These are phyloP conservation scores for Heracleum sosnowskyi DNA, from an alignment of 129 eudicot genomes.

Conservation along the genomic window DNA sequence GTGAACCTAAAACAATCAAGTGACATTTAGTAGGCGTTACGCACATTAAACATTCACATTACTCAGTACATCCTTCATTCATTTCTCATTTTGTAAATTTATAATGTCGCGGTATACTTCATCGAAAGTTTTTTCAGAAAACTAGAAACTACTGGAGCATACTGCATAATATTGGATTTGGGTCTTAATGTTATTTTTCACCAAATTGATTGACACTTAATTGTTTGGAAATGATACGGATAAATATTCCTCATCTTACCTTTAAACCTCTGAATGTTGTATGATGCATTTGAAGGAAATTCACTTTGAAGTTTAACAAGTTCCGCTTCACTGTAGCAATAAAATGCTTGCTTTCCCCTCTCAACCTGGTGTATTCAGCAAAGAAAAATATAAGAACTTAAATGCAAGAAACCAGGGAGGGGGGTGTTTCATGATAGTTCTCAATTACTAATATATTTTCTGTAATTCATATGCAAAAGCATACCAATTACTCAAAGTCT, in stretches of 20 bases:
- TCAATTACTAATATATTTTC: neutral
- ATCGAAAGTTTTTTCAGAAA: neutral
- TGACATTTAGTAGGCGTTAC: neutral
- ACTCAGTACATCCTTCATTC: neutral
- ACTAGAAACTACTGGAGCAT: neutral
- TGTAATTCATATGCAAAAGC: neutral
- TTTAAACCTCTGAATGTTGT: constrained; percentile 93
- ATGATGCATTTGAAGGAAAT: constrained; percentile 84
- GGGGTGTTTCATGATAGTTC: neutral
- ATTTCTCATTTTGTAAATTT: neutral
- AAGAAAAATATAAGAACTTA: constrained; percentile 6
- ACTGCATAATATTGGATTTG: neutral
- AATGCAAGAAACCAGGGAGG: neutral
- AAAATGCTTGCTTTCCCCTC: constrained; percentile 78
- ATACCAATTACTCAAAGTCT: neutral
- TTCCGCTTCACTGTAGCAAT: constrained; percentile 79
- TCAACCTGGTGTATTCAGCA: constrained; percentile 55
- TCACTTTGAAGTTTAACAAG: constrained; percentile 51
- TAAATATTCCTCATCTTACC: constrained; percentile 30
- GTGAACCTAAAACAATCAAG: neutral
- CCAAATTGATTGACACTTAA: neutral
- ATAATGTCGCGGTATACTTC: neutral
- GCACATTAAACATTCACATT: neutral
- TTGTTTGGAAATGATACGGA: neutral
- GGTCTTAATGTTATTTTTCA: neutral